These are phyloP conservation scores for Cochlearia excelsa DNA, from an alignment of 345 rosid genomes.

Conservation along the genomic window DNA sequence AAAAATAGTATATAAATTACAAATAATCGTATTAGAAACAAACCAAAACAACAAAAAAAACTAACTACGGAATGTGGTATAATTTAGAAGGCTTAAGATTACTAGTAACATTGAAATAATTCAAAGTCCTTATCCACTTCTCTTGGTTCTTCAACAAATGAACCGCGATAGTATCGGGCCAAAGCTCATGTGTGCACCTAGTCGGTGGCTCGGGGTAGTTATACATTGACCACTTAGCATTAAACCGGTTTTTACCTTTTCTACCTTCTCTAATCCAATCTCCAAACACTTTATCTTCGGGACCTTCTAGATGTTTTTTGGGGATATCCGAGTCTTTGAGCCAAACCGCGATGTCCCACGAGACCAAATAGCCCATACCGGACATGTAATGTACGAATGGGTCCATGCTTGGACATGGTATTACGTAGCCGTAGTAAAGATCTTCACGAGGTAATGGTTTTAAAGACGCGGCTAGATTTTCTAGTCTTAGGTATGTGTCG, in stretches of 20 bases:
- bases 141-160: slow-evolving; percentile 78
- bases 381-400: slow-evolving; percentile 89
- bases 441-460: slow-evolving; percentile 70
- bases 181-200: slow-evolving; percentile 67
- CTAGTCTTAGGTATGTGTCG: slow-evolving; percentile 60
- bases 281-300: slow-evolving; percentile 70
- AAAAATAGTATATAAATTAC: slow-evolving; percentile 8
- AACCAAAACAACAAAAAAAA: not conserved
- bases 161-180: slow-evolving; percentile 74
- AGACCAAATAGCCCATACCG: slow-evolving; percentile 82
- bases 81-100: slow-evolving; percentile 80
- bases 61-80: slow-evolving; percentile 57
- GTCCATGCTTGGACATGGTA: slow-evolving; percentile 84
- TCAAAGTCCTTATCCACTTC: slow-evolving; percentile 67
- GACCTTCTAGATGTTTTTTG: slow-evolving; percentile 62
- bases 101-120: slow-evolving; percentile 60
- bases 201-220: slow-evolving; percentile 62
- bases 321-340: slow-evolving; percentile 69
- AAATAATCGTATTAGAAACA: not conserved
- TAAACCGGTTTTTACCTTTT: slow-evolving; percentile 57
- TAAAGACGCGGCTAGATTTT: slow-evolving; percentile 53
- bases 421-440: slow-evolving; percentile 76
- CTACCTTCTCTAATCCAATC: slow-evolving; percentile 73
- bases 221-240: slow-evolving; percentile 89
- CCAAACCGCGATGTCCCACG: slow-evolving; percentile 92